phyloP scores from a whole-genome alignment of 2,329 filamentous ascomycete genomes.

The Cyanodermella asteris region DNA sequence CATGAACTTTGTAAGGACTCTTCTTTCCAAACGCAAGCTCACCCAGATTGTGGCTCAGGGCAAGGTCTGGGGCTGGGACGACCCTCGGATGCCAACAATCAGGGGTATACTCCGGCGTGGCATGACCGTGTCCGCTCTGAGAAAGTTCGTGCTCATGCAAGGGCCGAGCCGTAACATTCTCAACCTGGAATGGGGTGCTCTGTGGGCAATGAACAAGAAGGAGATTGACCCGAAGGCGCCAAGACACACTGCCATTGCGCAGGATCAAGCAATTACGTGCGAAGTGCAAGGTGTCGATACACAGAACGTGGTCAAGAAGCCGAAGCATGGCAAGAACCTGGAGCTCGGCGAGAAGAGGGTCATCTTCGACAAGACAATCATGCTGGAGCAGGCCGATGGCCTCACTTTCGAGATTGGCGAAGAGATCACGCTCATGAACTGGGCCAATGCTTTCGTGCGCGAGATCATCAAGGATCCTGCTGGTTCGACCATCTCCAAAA shows the following conservation, averaged over 20 bases:
- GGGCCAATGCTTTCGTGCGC: slow-evolving; percentile 12
- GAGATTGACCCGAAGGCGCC: slow-evolving; percentile 7
- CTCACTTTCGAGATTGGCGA: slow-evolving; percentile 13
- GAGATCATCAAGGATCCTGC: slow-evolving; percentile 7
- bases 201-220: slow-evolving; percentile 17
- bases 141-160: slow-evolving; percentile 69
- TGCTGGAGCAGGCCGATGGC: slow-evolving; percentile 15
- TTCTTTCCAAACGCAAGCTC: slow-evolving; percentile 70
- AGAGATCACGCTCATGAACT: slow-evolving; percentile 16
- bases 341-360: slow-evolving; percentile 15
- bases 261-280: slow-evolving; percentile 9
- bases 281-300: slow-evolving; percentile 3
- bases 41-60: slow-evolving; percentile 61
- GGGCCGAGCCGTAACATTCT: slow-evolving; percentile 68
- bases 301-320: slow-evolving; percentile 10
- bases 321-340: slow-evolving; percentile 13
- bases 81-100: slow-evolving; percentile 69
- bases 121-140: slow-evolving; percentile 56
- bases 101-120: slow-evolving; percentile 58
- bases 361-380: slow-evolving; percentile 11
- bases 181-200: slow-evolving; percentile 58
- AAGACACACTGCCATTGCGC: slow-evolving; percentile 13
- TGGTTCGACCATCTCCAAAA: slow-evolving; percentile 6
- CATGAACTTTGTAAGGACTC: slow-evolving; percentile 65
- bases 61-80: slow-evolving; percentile 65